phyloP scores from a whole-genome alignment of 805 yeast genomes.

The Metschnikowia chrysomelidarum region DNA sequence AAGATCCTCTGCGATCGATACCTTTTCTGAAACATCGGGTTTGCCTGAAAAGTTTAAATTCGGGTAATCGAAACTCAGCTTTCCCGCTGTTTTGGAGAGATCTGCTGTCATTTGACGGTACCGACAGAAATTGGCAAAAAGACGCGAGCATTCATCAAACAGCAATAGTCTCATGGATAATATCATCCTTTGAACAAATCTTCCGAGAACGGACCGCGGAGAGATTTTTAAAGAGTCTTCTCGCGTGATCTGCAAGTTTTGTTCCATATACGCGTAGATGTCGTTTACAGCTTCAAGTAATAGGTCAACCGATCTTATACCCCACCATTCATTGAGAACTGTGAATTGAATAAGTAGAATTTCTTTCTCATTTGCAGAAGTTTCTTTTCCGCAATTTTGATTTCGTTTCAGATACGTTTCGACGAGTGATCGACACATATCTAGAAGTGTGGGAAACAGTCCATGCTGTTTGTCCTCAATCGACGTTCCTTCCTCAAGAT shows the following conservation, averaged over 20 bases:
- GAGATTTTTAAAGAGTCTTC: conserved; percentile 13
- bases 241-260: conserved; percentile 12
- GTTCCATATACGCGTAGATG: conserved; percentile 13
- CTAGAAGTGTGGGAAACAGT: conserved; percentile 9
- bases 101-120: conserved; percentile 29
- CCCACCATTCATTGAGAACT: conserved; percentile 36
- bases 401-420: not conserved
- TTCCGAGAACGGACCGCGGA: conserved; percentile 36
- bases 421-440: conserved; percentile 12
- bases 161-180: conserved; percentile 42
- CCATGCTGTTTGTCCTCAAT: conserved; percentile 6
- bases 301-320: conserved; percentile 46
- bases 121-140: conserved; percentile 37
- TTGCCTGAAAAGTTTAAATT: no score
- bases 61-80: no score
- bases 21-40: no score
- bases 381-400: not conserved
- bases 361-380: no score
- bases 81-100: conserved; percentile 8
- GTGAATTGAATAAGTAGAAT: conserved; percentile 5
- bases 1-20: no score
- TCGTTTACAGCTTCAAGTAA: conserved; percentile 36
- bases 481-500: conserved; percentile 14
- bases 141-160: conserved; percentile 43
- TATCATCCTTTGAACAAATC: conserved; percentile 41